A percentile compares a stretch with the other conserved stretches of the same genome.
These are phyloP conservation scores for Hymenoscyphus scutula DNA, from an alignment of 2,329 filamentous ascomycete genomes.

Conservation along the genomic window DNA sequence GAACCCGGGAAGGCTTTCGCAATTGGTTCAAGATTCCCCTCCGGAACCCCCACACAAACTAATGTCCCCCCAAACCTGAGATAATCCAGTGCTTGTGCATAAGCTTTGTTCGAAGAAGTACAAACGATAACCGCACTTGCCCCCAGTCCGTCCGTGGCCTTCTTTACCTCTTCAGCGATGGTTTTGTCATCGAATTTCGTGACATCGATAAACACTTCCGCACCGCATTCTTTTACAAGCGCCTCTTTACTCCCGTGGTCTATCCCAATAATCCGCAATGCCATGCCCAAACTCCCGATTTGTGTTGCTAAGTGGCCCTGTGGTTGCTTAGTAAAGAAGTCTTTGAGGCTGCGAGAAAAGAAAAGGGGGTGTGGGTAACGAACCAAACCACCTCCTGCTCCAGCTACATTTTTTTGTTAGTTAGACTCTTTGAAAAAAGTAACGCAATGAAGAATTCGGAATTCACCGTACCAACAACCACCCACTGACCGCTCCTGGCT, in stretches of 20 bases:
- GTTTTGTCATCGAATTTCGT: conserved; percentile 45
- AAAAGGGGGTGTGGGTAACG: conserved; percentile 16
- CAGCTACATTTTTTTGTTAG: conserved; percentile 36
- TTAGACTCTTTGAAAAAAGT: conserved; percentile 1
- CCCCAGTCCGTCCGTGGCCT: conserved; percentile 47
- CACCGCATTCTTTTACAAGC: conserved; percentile 47
- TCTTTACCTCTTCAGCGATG: conserved; percentile 47
- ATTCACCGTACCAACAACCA: conserved; percentile 31
- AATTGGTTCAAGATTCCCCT: conserved; percentile 45
- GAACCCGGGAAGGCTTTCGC: conserved; percentile 42
- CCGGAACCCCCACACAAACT: conserved; percentile 52
- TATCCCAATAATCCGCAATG: conserved; percentile 62
- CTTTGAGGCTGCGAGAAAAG: background rate
- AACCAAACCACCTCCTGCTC: conserved; percentile 61
- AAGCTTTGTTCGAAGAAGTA: conserved; percentile 49
- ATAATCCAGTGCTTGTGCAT: conserved; percentile 47
- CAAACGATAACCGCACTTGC: conserved; percentile 57
- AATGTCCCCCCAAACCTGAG: conserved; percentile 49
- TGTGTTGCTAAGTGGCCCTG: conserved; percentile 61
- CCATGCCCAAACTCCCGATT: conserved; percentile 58
- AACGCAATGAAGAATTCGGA: conserved; percentile 11
- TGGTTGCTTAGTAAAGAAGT: conserved; percentile 20
- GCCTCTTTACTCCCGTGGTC: conserved; percentile 60
- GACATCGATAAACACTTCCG: conserved; percentile 53
- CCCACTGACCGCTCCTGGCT: conserved; percentile 43